phyloP scores from a whole-genome alignment of 345 rosid species.

The Citrus medica region DNA sequence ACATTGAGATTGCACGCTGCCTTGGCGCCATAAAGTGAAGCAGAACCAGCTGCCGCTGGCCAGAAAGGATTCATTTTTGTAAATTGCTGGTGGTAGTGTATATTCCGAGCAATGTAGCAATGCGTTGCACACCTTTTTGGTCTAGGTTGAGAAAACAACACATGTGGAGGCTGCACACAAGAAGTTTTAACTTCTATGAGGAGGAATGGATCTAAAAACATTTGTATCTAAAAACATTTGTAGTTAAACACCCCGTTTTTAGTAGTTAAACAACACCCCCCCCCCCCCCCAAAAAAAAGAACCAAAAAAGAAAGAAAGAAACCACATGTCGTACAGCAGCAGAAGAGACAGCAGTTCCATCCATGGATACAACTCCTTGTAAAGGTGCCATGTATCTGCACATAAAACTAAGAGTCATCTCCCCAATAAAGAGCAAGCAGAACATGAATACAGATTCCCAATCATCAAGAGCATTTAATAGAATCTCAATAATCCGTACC shows the following conservation, averaged over 20 bases:
- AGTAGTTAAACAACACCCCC: too few species aligned
- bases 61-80: slow-evolving; percentile 85
- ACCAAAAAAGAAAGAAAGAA: neutral
- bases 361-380: slow-evolving; percentile 88
- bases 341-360: slow-evolving; percentile 60
- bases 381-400: slow-evolving; percentile 86
- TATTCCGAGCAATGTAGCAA: slow-evolving; percentile 83
- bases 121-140: slow-evolving; percentile 96
- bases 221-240: neutral
- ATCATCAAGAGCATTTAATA: neutral
- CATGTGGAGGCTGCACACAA: slow-evolving; percentile 64
- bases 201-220: neutral
- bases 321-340: slow-evolving; percentile 47
- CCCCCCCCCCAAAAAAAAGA: neutral
- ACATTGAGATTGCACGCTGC: slow-evolving; percentile 67
- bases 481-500: slow-evolving; percentile 42
- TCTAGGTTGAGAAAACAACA: slow-evolving; percentile 70
- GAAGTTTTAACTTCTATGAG: neutral
- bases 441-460: neutral
- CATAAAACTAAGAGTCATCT: slow-evolving; percentile 21
- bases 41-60: slow-evolving; percentile 80
- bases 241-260: neutral
- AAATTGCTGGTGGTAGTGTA: slow-evolving; percentile 70
- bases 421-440: neutral
- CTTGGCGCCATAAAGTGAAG: slow-evolving; percentile 75